A percentile compares a stretch with the other conserved stretches of the same genome.
phyloP scores from a whole-genome alignment of 129 eudicot species.

The Tanacetum coccineum region DNA sequence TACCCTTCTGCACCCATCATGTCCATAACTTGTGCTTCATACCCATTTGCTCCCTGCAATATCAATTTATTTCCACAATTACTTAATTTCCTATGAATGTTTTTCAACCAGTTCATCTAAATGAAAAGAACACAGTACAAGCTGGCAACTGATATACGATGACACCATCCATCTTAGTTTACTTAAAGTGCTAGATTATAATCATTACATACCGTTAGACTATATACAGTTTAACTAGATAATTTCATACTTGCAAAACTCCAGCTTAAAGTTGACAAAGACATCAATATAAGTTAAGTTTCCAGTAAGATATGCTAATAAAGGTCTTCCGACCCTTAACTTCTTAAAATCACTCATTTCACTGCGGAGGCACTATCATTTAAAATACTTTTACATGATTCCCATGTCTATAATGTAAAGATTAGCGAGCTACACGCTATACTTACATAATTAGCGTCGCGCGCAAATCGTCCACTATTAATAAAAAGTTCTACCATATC shows the following conservation, averaged over 20 bases:
- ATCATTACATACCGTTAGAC: background rate
- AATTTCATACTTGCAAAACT: background rate
- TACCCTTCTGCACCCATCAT: slow-evolving; percentile 63
- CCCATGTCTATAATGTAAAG: too few relatives aligned
- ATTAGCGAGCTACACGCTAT: too few relatives aligned
- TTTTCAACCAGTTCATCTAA: slow-evolving; percentile 10
- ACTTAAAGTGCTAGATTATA: background rate
- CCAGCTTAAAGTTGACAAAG: background rate
- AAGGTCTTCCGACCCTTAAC: too few relatives aligned
- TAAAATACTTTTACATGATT: too few relatives aligned
- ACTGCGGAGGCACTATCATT: too few relatives aligned
- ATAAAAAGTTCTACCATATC: too few relatives aligned
- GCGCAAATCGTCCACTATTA: too few relatives aligned
- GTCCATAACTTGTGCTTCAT: slow-evolving; percentile 65
- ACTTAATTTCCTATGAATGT: background rate
- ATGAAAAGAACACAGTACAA: slow-evolving; percentile 2
- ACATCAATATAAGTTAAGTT: background rate
- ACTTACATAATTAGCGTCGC: too few relatives aligned
- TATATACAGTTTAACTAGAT: background rate
- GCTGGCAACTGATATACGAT: background rate
- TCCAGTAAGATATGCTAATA: background rate
- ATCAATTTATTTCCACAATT: slow-evolving; percentile 14
- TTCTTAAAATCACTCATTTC: too few relatives aligned
- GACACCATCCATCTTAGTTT: background rate
- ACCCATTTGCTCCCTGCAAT: slow-evolving; percentile 57